Conservation (phyloP, 768 basidiomycete genomes). For the Podaxis sp. region DNA sequence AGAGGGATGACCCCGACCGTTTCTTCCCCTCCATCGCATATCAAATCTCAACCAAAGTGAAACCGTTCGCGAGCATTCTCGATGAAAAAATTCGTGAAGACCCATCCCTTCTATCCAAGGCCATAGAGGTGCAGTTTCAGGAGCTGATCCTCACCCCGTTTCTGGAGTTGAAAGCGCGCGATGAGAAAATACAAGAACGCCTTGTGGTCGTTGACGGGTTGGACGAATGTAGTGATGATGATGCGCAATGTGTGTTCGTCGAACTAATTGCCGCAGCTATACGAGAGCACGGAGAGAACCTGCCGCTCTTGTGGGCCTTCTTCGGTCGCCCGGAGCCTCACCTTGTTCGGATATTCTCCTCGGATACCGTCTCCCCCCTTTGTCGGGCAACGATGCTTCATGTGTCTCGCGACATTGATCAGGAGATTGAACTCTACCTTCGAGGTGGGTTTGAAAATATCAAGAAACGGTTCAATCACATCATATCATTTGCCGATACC, state of each 20-base stretch:
- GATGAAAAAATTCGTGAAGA: not conserved
- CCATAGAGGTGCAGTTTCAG: constrained; percentile 3
- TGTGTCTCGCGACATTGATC: constrained; percentile 1
- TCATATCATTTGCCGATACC: not conserved
- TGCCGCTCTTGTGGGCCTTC: constrained; percentile 2
- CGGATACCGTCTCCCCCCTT: not conserved
- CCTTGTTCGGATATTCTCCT: not conserved
- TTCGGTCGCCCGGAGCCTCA: constrained; percentile 7
- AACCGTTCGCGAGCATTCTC: not conserved
- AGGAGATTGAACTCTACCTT: constrained; percentile 2
- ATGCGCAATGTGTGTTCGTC: not conserved
- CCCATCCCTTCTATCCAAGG: not conserved
- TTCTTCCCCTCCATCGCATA: constrained; percentile 5
- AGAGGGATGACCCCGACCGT: not conserved
- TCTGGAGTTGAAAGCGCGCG: not conserved
- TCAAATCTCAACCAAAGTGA: not conserved
- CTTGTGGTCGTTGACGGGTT: not conserved
- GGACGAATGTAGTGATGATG: not conserved
- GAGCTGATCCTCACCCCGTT: constrained; percentile 7
- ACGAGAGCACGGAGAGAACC: not conserved
- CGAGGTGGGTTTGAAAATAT: not conserved
- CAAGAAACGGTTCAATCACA: not conserved
- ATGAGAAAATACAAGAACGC: not conserved
- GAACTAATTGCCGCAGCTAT: not conserved
- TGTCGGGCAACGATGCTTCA: not conserved